Percentiles rank a stretch among this genome's conserved stretches.
phyloP scores from a whole-genome alignment of 768 basidiomycete genomes.

The Tulasnella sp. region DNA sequence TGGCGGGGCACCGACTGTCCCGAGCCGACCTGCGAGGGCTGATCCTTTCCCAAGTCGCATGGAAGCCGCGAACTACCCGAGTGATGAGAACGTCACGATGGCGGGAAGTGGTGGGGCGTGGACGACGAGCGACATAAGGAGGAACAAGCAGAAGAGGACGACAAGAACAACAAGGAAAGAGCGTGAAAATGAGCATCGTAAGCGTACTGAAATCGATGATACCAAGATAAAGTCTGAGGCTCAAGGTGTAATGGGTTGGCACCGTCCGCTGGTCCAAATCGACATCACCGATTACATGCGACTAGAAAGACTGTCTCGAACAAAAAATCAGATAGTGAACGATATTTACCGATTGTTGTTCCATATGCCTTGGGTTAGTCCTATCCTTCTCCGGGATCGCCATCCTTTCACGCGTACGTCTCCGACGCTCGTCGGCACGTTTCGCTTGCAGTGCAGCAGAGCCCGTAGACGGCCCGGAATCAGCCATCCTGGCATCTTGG shows the following conservation, averaged over 20 bases:
- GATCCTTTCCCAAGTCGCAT: slow-evolving; percentile 10
- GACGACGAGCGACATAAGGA: background rate
- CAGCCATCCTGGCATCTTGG: background rate
- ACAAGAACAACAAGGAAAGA: background rate
- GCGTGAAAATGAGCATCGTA: background rate
- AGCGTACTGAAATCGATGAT: background rate
- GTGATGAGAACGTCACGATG: background rate
- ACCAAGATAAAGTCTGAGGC: background rate
- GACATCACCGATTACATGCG: background rate
- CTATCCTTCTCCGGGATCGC: background rate
- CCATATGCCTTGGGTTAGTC: background rate
- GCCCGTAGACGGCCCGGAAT: background rate
- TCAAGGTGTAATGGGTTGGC: background rate
- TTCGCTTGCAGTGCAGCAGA: background rate
- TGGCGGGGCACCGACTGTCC: slow-evolving; percentile 32
- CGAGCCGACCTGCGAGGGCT: slow-evolving; percentile 22
- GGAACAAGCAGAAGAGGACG: background rate
- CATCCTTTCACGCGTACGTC: background rate
- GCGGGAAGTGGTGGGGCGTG: background rate
- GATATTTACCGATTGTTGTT: background rate
- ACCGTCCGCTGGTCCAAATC: background rate
- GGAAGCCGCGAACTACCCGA: background rate
- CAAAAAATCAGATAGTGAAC: background rate
- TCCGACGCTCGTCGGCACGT: background rate
- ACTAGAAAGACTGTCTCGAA: background rate